Evolutionary conservation across 192 early-diverging fungal species (phyloP).

Genomic region (Dimargaris xerosporica): DNA sequence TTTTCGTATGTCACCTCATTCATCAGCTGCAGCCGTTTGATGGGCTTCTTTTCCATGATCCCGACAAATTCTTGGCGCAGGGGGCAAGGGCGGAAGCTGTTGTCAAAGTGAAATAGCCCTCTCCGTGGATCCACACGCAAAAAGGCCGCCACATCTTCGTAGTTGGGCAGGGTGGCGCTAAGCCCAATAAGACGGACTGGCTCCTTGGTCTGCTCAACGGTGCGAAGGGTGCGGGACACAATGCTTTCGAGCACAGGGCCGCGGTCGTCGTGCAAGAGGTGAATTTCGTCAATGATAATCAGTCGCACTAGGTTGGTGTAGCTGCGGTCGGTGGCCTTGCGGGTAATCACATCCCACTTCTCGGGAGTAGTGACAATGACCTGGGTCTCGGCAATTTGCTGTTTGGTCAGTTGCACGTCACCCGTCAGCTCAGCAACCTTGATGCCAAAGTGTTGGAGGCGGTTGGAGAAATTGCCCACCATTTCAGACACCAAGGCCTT

Average conservation of each 20-base stretch:
- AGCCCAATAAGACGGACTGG: slow-evolving; percentile 82
- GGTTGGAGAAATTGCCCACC: slow-evolving; percentile 71
- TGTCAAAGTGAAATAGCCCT: slow-evolving; percentile 90
- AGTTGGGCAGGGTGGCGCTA: slow-evolving; percentile 91
- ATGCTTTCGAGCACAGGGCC: slow-evolving; percentile 92
- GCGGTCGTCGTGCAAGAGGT: slow-evolving; percentile 92
- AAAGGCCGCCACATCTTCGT: slow-evolving; percentile 86
- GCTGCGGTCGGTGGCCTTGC: slow-evolving; percentile 83
- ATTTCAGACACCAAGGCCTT: slow-evolving; percentile 98
- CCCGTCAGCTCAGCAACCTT: slow-evolving; percentile 94
- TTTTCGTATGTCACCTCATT: slow-evolving; percentile 97
- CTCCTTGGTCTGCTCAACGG: slow-evolving; percentile 81
- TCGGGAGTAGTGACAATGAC: slow-evolving; percentile 98
- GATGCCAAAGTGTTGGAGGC: slow-evolving; percentile 63
- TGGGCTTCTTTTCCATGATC: slow-evolving; percentile 90
- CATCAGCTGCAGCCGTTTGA: slow-evolving; percentile 87
- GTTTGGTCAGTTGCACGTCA: slow-evolving; percentile 91
- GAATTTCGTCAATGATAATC: slow-evolving; percentile 95
- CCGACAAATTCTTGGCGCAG: slow-evolving; percentile 94
- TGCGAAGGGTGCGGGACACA: slow-evolving; percentile 69
- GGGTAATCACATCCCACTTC: slow-evolving; percentile 98
- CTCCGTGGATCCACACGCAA: slow-evolving; percentile 66
- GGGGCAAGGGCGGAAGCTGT: slow-evolving; percentile 81
- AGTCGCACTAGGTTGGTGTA: slow-evolving; percentile 81
- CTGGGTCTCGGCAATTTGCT: slow-evolving; percentile 89